A percentile compares a stretch with the other conserved stretches of the same genome.
Conservation (phyloP, 805 yeast species). For the Suhomyces sp. region DNA sequence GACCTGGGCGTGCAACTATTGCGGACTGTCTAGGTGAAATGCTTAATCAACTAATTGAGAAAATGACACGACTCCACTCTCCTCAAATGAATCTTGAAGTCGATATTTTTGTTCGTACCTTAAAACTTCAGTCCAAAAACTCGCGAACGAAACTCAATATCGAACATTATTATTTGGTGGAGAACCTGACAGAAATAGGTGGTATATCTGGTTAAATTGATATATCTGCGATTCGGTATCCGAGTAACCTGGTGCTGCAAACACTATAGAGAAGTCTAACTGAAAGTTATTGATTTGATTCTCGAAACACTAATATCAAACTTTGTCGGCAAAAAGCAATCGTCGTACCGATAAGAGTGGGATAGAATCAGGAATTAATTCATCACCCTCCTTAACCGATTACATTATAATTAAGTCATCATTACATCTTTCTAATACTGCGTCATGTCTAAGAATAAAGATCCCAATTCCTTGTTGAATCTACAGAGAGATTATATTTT, state of each 20-base stretch:
- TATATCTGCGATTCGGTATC: not conserved
- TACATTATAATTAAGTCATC: not conserved
- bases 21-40: not conserved
- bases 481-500: constrained; percentile 30
- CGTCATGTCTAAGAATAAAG: constrained; percentile 18
- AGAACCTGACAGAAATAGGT: not conserved
- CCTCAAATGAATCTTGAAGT: not conserved
- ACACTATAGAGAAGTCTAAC: not conserved
- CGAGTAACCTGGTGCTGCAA: not conserved
- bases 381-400: not conserved
- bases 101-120: not conserved
- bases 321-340: not conserved
- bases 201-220: not conserved
- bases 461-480: constrained; percentile 26
- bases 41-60: not conserved
- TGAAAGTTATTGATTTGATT: not conserved
- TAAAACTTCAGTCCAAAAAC: not conserved
- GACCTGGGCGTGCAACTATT: not conserved
- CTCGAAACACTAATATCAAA: not conserved
- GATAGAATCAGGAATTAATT: not conserved
- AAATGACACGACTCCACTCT: not conserved
- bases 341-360: not conserved
- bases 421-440: not conserved
- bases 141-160: not conserved
- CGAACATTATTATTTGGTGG: not conserved